Evolutionary conservation across 2,329 filamentous ascomycete genomes (phyloP), one percentile per base, ranked within the genome.

Genomic region (Moelleriella libera): DNA sequence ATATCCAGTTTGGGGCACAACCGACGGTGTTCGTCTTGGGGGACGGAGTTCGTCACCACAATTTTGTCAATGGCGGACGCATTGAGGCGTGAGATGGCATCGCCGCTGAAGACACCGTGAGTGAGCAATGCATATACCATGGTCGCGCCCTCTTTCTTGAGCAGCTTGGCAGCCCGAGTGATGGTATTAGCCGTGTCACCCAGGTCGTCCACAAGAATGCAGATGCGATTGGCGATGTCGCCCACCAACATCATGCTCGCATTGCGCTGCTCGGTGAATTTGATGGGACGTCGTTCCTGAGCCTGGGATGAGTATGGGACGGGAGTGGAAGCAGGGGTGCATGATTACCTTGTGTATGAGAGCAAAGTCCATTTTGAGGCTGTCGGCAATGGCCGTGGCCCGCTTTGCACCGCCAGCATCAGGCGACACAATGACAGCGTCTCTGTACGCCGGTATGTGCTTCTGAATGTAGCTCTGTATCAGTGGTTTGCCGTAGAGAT

Each of bases 111-210:
- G 53, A 97, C 88, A 47, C 90, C 92, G 61, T 98, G 92, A 5
- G 92, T 97, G 55, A 98, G 77, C 47, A 98, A 75, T 6, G 92
- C 92, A 62, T 89, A 94, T 43, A 97, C 88, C 54, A 81, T 81
- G 37, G 82, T 84, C n/a, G 92, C 92, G 42, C 90, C 89, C 67
- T 96, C 88, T 58, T 88, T 90, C 71, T 96, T 96, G 54, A 97
- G 71, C n/a, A 97, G 75, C 70, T 97, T 96, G 31, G 92, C 92
- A 7, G 92, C 92, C 51, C 92, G 80, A 0, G 90, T 97, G 57
- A 97, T 95, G 39, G 92, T 98, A 68, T 97, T 97, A 48, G 85
- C 92, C 1, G 92, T 98, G 63, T 98, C 92, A 21, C 86, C 86
- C 57, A 98, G 72, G 64, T 98, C 92, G 63, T 98, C 92, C 53